Evolutionary conservation across 192 early-diverging fungal genomes (phyloP), one percentile per base, ranked within the genome.

Genomic region (Gonapodya prolifera): DNA sequence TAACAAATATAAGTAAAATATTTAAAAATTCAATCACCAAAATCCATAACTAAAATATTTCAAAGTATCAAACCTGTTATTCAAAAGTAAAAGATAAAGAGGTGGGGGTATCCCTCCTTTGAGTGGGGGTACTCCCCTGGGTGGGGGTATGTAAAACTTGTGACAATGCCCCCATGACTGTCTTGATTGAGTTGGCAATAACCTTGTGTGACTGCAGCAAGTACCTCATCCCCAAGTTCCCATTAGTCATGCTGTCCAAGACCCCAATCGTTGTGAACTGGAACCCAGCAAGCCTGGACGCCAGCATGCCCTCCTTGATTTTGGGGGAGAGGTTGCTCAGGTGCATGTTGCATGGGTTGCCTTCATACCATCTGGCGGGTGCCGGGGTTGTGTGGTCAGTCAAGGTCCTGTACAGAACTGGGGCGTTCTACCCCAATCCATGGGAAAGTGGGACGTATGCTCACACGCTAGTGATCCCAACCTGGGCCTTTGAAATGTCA

Each of bases 311-410:
- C 79, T 94, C 88, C 81, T 99, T 99, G 77, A 99, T 96, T 75
- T 91, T 85, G 28, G 70, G 86, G 1, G 96, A 87, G 18, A 99
- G 87, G 80, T 97, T 93, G 75, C 91, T 83, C 35, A 99, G 87
- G 78, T 99, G 98, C 98, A 99, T 99, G 84, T 99, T 99, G 87
- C 98, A 99, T 8, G 98, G 96, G 85, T 99, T 99, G 77, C 98
- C 98, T 82, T 99, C 98, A 80, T 95, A 98, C 95, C 96, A 96
- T n/a, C n/a, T n/a, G n/a, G n/a, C n/a, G n/a, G n/a, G n/a, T n/a
- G n/a, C n/a, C n/a, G n/a, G n/a, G n/a, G n/a, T n/a, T n/a, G n/a
- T n/a, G n/a, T n/a, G n/a, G n/a, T n/a, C n/a, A n/a, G n/a, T n/a
- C n/a, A n/a, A n/a, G n/a, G n/a, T n/a, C n/a, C n/a, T n/a, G n/a